Conservation (phyloP, 352 stramenopile genomes). For the Globisporangium uncinulatum region DNA sequence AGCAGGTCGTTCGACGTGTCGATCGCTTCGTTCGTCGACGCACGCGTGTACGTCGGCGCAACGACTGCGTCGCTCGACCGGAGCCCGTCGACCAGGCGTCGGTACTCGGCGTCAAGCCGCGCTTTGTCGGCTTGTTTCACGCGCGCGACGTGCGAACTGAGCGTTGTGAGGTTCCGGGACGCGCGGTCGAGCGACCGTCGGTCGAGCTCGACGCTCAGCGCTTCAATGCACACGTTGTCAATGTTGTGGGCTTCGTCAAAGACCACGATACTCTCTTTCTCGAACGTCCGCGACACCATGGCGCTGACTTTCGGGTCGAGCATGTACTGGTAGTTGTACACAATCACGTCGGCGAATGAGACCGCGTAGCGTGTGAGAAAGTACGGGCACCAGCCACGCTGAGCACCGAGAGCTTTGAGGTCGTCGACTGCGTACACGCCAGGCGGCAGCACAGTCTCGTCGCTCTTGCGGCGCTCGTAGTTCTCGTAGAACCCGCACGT, state of each 20-base stretch:
- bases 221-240: slow-evolving; percentile 99
- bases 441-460: slow-evolving; percentile 87
- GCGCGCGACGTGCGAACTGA: slow-evolving; percentile 72
- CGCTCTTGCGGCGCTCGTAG: slow-evolving; percentile 83
- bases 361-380: slow-evolving; percentile 97
- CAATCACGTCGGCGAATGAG: slow-evolving; percentile 96
- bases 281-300: slow-evolving; percentile 91
- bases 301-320: slow-evolving; percentile 96
- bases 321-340: slow-evolving; percentile 99
- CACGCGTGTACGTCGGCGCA: slow-evolving; percentile 42
- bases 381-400: slow-evolving; percentile 97
- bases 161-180: slow-evolving; percentile 83
- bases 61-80: slow-evolving; percentile 84
- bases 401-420: slow-evolving; percentile 89
- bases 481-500: slow-evolving; percentile 89
- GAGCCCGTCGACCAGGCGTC: slow-evolving; percentile 93
- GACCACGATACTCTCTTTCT: slow-evolving; percentile 91
- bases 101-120: slow-evolving; percentile 93
- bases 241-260: slow-evolving; percentile 99
- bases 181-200: slow-evolving; percentile 89
- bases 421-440: slow-evolving; percentile 97
- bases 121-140: slow-evolving; percentile 91
- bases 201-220: slow-evolving; percentile 95
- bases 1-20: slow-evolving; percentile 60
- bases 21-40: slow-evolving; percentile 33